Evolutionary conservation across 352 stramenopile genomes (phyloP).

Genomic region (Phytophthora fragariae): DNA sequence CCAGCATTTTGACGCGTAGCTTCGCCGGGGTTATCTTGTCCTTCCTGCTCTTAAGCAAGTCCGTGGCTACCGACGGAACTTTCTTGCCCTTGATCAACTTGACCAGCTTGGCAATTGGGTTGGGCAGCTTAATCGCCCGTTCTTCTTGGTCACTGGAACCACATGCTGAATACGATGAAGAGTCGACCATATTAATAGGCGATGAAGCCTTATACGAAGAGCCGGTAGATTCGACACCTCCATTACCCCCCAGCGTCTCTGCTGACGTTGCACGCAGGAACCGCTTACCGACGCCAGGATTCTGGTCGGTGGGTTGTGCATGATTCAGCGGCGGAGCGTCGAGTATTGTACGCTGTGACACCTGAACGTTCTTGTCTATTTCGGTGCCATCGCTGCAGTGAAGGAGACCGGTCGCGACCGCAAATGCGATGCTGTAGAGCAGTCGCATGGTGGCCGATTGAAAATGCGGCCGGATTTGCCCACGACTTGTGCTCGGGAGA

Average conservation of each 20-base stretch:
- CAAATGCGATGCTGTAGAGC: background rate
- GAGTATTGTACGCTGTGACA: background rate
- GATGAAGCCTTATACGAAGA: background rate
- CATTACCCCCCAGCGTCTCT: background rate
- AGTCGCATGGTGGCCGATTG: background rate
- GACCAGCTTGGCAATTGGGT: background rate
- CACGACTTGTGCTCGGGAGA: too few relatives aligned
- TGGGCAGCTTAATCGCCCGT: slow-evolving; percentile 6
- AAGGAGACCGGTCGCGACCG: background rate
- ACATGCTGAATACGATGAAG: background rate
- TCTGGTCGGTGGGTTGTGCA: background rate
- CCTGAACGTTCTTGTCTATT: background rate
- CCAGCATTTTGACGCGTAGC: slow-evolving; percentile 14
- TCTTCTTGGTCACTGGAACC: slow-evolving; percentile 1
- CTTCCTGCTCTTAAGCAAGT: slow-evolving; percentile 8
- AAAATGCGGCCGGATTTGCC: background rate
- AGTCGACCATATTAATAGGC: background rate
- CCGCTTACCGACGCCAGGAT: background rate
- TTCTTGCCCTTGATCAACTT: slow-evolving; percentile 15
- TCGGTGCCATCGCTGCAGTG: background rate
- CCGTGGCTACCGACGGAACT: background rate
- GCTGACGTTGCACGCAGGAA: background rate
- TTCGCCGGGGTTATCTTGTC: slow-evolving; percentile 9
- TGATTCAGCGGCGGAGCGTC: background rate
- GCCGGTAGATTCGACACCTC: background rate